A percentile compares a stretch with the other conserved stretches of the same genome.
Conservation (phyloP, 75 land plant species). For the Isoetes taiwanensis region DNA sequence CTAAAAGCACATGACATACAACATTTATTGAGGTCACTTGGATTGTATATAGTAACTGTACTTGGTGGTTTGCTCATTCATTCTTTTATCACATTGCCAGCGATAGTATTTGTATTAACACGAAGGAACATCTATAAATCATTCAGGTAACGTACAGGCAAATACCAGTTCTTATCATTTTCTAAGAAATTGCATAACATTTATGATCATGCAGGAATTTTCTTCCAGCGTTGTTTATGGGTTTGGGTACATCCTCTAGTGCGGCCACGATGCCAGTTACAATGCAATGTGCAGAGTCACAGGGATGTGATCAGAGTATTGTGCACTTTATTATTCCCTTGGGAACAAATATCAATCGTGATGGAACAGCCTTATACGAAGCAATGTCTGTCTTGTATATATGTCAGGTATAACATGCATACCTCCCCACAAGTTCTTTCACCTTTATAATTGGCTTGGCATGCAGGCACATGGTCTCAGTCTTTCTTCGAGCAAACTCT, state of each 20-base stretch:
- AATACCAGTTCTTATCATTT: too few species aligned
- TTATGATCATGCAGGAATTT: slow-evolving; percentile 21
- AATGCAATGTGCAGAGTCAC: slow-evolving; percentile 21
- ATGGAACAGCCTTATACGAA: slow-evolving; percentile 29
- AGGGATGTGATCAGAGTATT: slow-evolving; percentile 22
- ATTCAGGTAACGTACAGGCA: too few species aligned
- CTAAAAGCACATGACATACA: slow-evolving; percentile 20
- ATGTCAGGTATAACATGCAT: slow-evolving; percentile 15
- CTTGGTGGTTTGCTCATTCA: slow-evolving; percentile 21
- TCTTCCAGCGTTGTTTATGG: slow-evolving; percentile 21
- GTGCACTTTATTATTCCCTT: slow-evolving; percentile 28
- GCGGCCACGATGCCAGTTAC: slow-evolving; percentile 33
- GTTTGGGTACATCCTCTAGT: slow-evolving; percentile 27
- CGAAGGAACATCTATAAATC: slow-evolving; percentile 11
- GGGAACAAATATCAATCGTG: slow-evolving; percentile 30
- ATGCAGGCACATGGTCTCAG: slow-evolving; percentile 27
- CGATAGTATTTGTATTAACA: slow-evolving; percentile 15
- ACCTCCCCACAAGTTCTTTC: too few species aligned
- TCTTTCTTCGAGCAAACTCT: slow-evolving; percentile 14
- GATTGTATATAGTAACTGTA: slow-evolving; percentile 23
- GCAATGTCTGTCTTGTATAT: slow-evolving; percentile 29
- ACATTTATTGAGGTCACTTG: slow-evolving; percentile 18
- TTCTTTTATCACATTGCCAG: slow-evolving; percentile 17
- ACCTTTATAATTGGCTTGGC: too few species aligned
- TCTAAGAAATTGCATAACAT: too few species aligned